Evolutionary conservation across 495 filamentous ascomycete genomes (phyloP).

Genomic region (Penicillium taxi): DNA sequence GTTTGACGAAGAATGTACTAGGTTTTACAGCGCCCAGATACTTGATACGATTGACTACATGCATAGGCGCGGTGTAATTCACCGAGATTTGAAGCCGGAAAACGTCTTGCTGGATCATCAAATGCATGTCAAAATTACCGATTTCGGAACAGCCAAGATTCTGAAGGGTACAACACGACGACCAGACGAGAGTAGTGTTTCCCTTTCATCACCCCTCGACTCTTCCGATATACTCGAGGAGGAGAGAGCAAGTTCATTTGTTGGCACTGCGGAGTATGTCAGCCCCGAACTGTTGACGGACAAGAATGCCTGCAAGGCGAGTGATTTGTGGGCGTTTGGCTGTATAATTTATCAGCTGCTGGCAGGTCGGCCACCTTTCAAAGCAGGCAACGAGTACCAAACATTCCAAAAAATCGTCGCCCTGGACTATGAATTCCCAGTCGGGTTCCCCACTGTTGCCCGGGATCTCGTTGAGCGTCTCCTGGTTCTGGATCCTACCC

Average conservation of each 20-base stretch:
- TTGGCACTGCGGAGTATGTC: slow-evolving; percentile 97
- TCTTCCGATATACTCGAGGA: slow-evolving; percentile 52
- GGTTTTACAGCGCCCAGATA: slow-evolving; percentile 94
- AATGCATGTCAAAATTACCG: slow-evolving; percentile 98
- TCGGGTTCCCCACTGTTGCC: slow-evolving; percentile 80
- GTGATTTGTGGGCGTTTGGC: slow-evolving; percentile 98
- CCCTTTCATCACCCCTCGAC: slow-evolving; percentile 42
- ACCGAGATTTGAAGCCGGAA: slow-evolving; percentile 95
- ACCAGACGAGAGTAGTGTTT: slow-evolving; percentile 35
- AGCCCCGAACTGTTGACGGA: slow-evolving; percentile 91
- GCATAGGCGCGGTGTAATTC: slow-evolving; percentile 93
- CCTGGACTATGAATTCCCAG: slow-evolving; percentile 88
- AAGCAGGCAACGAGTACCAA: slow-evolving; percentile 91
- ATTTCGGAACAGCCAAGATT: slow-evolving; percentile 96
- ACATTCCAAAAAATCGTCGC: slow-evolving; percentile 98
- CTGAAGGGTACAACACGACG: slow-evolving; percentile 60
- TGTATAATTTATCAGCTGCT: slow-evolving; percentile 98
- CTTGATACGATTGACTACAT: slow-evolving; percentile 96
- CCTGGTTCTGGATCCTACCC: slow-evolving; percentile 80
- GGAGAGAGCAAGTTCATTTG: slow-evolving; percentile 83
- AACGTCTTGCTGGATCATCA: slow-evolving; percentile 92
- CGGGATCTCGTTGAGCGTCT: slow-evolving; percentile 88
- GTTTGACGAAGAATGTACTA: slow-evolving; percentile 92
- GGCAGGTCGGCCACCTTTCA: slow-evolving; percentile 91
- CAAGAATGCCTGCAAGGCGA: slow-evolving; percentile 96